Base-by-base conservation (phyloP, 1,139 yeast species). In the Geotrichum aggregatum region DNA sequence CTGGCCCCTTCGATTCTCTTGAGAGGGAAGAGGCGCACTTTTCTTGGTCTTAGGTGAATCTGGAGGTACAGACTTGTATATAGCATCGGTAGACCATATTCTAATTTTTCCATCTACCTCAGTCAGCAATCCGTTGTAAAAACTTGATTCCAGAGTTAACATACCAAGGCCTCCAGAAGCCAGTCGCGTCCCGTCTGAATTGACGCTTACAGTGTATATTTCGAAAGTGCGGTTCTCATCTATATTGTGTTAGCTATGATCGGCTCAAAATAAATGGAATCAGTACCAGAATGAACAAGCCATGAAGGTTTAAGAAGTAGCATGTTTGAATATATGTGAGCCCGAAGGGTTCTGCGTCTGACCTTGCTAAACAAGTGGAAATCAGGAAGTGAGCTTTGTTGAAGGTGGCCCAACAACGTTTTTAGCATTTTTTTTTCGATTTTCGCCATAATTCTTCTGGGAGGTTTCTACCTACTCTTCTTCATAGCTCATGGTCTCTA, bases 101-200 rank as follows among this genome's bases (percentile, higher is more conserved):
- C 92, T 79, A 49, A 92, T 89, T 63, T 87, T 88, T 1, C 98
- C 96, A 69, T 92, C 98, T 56, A 34, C 21, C n/a, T 21, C 16
- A 4, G 10, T 24, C 28, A 24, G 28, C 28, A 24, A 24, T 24
- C 8, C 28, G 8, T 24, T 5, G 5, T 5, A 8, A 24, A 24
- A 5, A 24, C 28, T 5, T 5, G 5, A 24, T 24, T 24, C 28
- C 8, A 24, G 7, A 8, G 3, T 11, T 19, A 24, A 52, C 66
- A 11, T 58, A 67, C 71, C 53, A 40, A 91, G 73, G 1, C 98
- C 98, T n/a, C 98, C 98, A 0, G 97, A 84, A 1, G 98, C 98
- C 43, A 92, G 68, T 54, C 96, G 73, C 42, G 83, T 70, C 2
- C 96, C 96, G 69, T 88, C 95, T 0, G 87, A 79, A 57, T 87